These are phyloP conservation scores for Astragalus glycyphyllos DNA, from an alignment of 306 rosid genomes.

Conservation along the genomic window DNA sequence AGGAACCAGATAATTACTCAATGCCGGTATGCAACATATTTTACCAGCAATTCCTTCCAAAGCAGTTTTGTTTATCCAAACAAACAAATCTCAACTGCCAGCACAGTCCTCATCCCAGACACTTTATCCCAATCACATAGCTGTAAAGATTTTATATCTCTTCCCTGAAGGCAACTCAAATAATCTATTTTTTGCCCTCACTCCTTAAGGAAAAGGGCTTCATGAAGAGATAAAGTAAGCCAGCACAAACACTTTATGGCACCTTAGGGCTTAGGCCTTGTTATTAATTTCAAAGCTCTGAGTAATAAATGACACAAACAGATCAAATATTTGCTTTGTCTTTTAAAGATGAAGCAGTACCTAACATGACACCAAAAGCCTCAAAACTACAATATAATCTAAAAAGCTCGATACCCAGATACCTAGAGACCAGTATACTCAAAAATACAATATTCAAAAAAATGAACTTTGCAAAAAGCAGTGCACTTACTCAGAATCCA, in stretches of 20 bases:
- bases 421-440: background rate
- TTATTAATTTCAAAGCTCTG: slow-evolving; percentile 33
- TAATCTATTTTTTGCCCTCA: slow-evolving; percentile 2
- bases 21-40: slow-evolving; percentile 14
- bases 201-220: background rate
- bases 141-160: slow-evolving; percentile 4
- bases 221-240: background rate
- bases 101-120: background rate
- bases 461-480: background rate
- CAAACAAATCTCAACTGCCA: slow-evolving; percentile 23
- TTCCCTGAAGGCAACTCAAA: slow-evolving; percentile 21
- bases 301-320: slow-evolving; percentile 4
- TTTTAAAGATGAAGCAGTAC: background rate
- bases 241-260: background rate
- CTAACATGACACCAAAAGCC: background rate
- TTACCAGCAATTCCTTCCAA: background rate
- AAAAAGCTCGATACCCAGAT: background rate
- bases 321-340: background rate
- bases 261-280: background rate
- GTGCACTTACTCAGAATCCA: slow-evolving; percentile 33
- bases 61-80: slow-evolving; percentile 7
- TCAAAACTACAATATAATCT: slow-evolving; percentile 13
- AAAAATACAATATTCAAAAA: background rate
- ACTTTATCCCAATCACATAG: slow-evolving; percentile 20
- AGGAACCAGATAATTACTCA: slow-evolving; percentile 11